These are phyloP conservation scores for Marasmius tenuissimus DNA, from an alignment of 1,284 basidiomycete species.

Conservation along the genomic window DNA sequence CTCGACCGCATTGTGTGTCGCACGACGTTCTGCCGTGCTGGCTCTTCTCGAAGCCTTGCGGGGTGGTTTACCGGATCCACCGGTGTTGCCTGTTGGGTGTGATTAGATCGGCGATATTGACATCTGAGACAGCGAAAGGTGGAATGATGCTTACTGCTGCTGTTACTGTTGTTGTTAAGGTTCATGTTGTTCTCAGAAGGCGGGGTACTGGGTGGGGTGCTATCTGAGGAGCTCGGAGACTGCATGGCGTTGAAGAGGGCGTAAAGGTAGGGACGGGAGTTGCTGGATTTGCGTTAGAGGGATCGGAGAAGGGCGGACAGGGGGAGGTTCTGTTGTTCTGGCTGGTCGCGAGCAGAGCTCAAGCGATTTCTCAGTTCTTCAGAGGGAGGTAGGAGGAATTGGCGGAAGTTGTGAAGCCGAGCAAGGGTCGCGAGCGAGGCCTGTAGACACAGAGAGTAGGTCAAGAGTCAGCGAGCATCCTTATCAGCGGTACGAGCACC, in stretches of 20 bases:
- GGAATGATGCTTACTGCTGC: background rate
- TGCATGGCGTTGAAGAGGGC: slow-evolving; percentile 14
- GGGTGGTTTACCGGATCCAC: slow-evolving; percentile 39
- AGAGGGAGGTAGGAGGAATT: slow-evolving; percentile 6
- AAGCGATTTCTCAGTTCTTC: slow-evolving; percentile 47
- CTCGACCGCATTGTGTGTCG: slow-evolving; percentile 94
- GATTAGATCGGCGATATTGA: background rate
- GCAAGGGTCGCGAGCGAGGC: slow-evolving; percentile 94
- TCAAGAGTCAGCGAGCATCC: slow-evolving; percentile 1
- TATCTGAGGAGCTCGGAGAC: slow-evolving; percentile 21
- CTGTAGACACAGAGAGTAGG: background rate
- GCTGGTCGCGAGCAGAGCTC: slow-evolving; percentile 67
- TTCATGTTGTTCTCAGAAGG: slow-evolving; percentile 11
- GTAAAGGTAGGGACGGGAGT: slow-evolving; percentile 23
- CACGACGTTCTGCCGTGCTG: slow-evolving; percentile 91
- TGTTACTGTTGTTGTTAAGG: background rate
- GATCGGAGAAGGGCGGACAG: slow-evolving; percentile 39
- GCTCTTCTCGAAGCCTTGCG: slow-evolving; percentile 81
- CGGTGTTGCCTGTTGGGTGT: background rate
- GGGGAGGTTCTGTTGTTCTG: slow-evolving; percentile 4
- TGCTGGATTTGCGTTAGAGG: slow-evolving; percentile 36
- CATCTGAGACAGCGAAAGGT: background rate
- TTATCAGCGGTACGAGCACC: background rate
- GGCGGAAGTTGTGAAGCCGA: slow-evolving; percentile 64
- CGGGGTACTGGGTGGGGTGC: slow-evolving; percentile 24